phyloP scores from a whole-genome alignment of 2,329 filamentous ascomycete species.

The Pestalotiopsis fici region DNA sequence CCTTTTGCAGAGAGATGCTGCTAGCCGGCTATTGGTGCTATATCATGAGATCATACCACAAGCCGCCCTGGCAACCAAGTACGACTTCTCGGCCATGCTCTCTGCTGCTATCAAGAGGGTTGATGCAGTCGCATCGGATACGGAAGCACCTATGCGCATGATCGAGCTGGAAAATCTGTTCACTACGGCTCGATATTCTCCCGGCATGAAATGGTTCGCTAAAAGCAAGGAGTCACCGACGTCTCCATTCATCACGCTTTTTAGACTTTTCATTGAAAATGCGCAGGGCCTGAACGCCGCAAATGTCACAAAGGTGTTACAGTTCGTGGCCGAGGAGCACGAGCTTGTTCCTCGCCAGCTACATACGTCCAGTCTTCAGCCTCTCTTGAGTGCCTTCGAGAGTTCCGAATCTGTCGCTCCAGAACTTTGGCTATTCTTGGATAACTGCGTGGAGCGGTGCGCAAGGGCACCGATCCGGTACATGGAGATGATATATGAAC shows the following conservation, averaged over 20 bases:
- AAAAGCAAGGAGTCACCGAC: conserved; percentile 64
- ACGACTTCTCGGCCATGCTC: conserved; percentile 81
- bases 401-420: conserved; percentile 27
- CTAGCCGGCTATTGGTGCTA: conserved; percentile 76
- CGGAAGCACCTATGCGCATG: conserved; percentile 56
- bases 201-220: conserved; percentile 88
- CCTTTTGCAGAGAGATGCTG: conserved; percentile 73
- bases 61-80: conserved; percentile 78
- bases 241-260: conserved; percentile 72
- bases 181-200: conserved; percentile 76
- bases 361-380: conserved; percentile 42
- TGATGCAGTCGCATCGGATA: conserved; percentile 52
- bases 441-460: conserved; percentile 79
- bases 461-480: conserved; percentile 80
- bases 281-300: conserved; percentile 47
- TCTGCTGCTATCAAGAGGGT: conserved; percentile 66
- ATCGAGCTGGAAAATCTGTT: conserved; percentile 83
- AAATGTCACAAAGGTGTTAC: conserved; percentile 57
- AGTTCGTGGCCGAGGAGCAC: conserved; percentile 63
- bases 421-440: conserved; percentile 69
- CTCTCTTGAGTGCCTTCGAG: conserved; percentile 43
- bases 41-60: conserved; percentile 85
- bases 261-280: conserved; percentile 58
- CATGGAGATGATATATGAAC: conserved; percentile 66
- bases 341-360: conserved; percentile 60